Evolutionary conservation across 2,329 filamentous ascomycete genomes (phyloP), one percentile per base, ranked within the genome.

Genomic region (Xylariaceae sp.): DNA sequence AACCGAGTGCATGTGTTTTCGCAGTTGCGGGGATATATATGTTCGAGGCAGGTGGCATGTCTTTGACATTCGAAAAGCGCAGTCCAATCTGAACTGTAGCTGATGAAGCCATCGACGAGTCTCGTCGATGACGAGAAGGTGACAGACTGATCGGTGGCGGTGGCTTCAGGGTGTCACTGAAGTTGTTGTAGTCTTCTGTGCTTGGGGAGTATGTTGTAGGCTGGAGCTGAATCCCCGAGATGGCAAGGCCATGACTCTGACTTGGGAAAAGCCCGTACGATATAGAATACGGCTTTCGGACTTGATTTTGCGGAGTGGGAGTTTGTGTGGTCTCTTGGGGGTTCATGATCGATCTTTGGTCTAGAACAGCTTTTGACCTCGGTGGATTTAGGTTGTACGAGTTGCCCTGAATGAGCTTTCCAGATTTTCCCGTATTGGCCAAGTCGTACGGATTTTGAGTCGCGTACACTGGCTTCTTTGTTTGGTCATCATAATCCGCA

Each of bases 51-150:
- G 68, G 69, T 1, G 70, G 66, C 53, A 80, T 73, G 54, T 81
- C 76, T 12, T 75, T 69, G 31, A 78, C 74, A 47, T 76, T 81
- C 22, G 85, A 88, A 48, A 89, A 73, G 11, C 85, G 78, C 14
- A 89, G 72, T 1, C 85, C 85, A 45, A 89, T 88, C 61, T 87
- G 84, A 11, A 89, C 84, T 0, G 84, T 88, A 19, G 83, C 83
- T 10, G 80, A 80, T 40, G 85, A 87, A 14, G 73, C 74, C 39
- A 82, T 72, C 1, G 85, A 89, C 5, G 82, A 83, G 51, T 81
- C 74, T 40, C 83, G 75, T 15, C 72, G 70, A 60, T 79, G 78
- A n/a, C 74, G 71, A 12, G 64, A 61, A 5, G 66, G 66, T 30
- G 39, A 68, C 68, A 45, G 38, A 49, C 73, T 72, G 39, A 77